These are phyloP conservation scores for Ostreobium quekettii DNA, from an alignment of 139 green algal genomes.

Conservation along the genomic window DNA sequence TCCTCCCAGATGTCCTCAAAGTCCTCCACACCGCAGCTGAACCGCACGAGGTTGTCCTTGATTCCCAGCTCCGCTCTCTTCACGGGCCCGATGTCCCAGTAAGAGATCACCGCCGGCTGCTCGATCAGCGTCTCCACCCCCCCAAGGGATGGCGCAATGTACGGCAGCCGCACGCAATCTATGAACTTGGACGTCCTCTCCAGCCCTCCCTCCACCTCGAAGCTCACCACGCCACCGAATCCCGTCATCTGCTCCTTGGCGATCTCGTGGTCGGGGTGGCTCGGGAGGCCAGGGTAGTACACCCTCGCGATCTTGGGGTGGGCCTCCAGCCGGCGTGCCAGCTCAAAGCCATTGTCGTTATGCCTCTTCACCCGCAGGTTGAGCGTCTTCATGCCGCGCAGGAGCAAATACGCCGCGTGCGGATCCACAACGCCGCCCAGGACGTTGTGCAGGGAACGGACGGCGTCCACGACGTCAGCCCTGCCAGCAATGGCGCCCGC, in stretches of 20 bases:
- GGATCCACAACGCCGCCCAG: slow-evolving; percentile 94
- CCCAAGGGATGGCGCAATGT: slow-evolving; percentile 96
- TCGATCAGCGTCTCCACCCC: slow-evolving; percentile 97
- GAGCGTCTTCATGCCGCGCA: slow-evolving; percentile 97
- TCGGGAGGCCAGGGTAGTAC: slow-evolving; percentile 74
- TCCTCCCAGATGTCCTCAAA: slow-evolving; percentile 92
- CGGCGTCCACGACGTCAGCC: slow-evolving; percentile 62
- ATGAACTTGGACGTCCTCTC: slow-evolving; percentile 86
- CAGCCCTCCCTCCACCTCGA: slow-evolving; percentile 86
- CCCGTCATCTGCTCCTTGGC: slow-evolving; percentile 85
- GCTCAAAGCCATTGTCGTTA: slow-evolving; percentile 52
- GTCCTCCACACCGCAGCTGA: slow-evolving; percentile 83
- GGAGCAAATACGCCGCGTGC: slow-evolving; percentile 90
- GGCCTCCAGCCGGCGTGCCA: slow-evolving; percentile 64
- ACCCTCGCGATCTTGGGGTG: slow-evolving; percentile 79
- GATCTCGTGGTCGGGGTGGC: slow-evolving; percentile 91
- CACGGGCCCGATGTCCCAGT: slow-evolving; percentile 71
- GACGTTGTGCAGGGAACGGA: slow-evolving; percentile 93
- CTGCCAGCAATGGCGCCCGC: slow-evolving; percentile 74
- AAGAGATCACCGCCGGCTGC: slow-evolving; percentile 92
- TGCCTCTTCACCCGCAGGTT: slow-evolving; percentile 75
- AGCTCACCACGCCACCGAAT: slow-evolving; percentile 92
- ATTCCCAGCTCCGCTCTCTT: slow-evolving; percentile 87
- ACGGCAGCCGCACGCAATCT: slow-evolving; percentile 82
- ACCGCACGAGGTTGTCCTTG: slow-evolving; percentile 95